Evolutionary conservation across 441 rosid species (phyloP).

Genomic region (Corymbia citriodora): DNA sequence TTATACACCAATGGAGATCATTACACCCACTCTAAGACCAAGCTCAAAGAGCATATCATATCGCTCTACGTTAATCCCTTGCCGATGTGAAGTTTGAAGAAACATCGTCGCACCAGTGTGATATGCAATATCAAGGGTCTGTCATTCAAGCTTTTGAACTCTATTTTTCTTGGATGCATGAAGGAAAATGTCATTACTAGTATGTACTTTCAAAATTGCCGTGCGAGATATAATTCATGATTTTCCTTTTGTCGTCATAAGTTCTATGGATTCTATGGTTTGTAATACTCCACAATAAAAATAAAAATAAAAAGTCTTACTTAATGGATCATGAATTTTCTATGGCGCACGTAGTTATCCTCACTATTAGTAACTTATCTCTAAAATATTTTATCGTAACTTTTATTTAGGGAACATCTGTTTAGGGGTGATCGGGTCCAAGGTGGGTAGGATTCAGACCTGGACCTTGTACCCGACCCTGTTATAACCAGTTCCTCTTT

Average conservation of each 20-base stretch:
- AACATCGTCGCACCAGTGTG: no score
- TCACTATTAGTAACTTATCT: not conserved
- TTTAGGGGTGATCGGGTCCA: no score
- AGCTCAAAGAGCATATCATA: no score
- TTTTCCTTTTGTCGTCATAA: not conserved
- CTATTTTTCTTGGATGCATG: not conserved
- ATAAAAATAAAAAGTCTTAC: not conserved
- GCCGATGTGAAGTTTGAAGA: no score
- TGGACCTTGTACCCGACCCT: no score
- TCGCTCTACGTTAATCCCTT: no score
- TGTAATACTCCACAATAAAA: not conserved
- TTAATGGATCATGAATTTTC: not conserved
- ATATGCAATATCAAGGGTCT: no score
- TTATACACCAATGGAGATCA: no score
- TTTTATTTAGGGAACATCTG: not conserved
- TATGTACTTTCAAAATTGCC: not conserved
- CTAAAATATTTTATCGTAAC: not conserved
- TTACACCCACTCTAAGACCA: no score
- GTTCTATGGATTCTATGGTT: not conserved
- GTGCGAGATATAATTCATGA: not conserved
- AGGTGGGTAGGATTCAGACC: no score
- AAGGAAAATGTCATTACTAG: not conserved
- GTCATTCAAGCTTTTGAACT: not conserved
- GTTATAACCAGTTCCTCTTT: no score
- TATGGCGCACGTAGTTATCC: not conserved